Base-by-base conservation (phyloP, 1,284 basidiomycete species). In the Ganoderma boninense region DNA sequence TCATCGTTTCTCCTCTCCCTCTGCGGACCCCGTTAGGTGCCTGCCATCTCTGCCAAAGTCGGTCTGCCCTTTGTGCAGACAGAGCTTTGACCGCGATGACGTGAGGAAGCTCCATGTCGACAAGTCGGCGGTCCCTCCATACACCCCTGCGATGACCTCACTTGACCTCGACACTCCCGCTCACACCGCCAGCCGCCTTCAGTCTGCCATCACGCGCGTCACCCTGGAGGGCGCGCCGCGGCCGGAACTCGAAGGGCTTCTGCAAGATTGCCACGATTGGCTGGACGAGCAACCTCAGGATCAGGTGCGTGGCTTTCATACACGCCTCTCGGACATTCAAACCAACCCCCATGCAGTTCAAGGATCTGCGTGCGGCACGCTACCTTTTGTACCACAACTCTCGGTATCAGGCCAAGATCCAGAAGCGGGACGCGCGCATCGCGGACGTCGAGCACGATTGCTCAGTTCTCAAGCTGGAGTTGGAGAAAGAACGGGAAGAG, bases 231-330 rank as follows among this genome's bases (percentile, higher is more conserved):
- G 84, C 8, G 82, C 76, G 0, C 79, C 79, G 29, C 70, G 79
- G 61, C 71, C 79, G 61, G 82, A 84, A 63, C 78, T 83, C 13
- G 75, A 76, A 38, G 74, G 79, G 57, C 77, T 86, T 23, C 78
- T 84, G 62, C 80, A 82, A 23, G 77, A 82, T 38, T 78, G 83
- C 62, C 77, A 78, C 57, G 70, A 73, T 10, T 85, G 84, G 76
- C 79, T 85, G 67, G 76, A 77, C 72, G 78, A 78, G 2, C 82
- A 77, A 68, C 76, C 79, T 13, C 74, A 77, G 20, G 80, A 82
- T 65, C 79, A 84, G 80, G 83, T 85, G 61, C 59, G 74, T 59
- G 26, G 43, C 32, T 8, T 29, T 57, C 29, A 35, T 44, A 29
- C 32, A 35, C 44, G 46, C 0, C 32, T n/a, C 57, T 44, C 40